Base-by-base conservation (phyloP, 148 eudicot genomes). In the Rhododendron simsii region DNA sequence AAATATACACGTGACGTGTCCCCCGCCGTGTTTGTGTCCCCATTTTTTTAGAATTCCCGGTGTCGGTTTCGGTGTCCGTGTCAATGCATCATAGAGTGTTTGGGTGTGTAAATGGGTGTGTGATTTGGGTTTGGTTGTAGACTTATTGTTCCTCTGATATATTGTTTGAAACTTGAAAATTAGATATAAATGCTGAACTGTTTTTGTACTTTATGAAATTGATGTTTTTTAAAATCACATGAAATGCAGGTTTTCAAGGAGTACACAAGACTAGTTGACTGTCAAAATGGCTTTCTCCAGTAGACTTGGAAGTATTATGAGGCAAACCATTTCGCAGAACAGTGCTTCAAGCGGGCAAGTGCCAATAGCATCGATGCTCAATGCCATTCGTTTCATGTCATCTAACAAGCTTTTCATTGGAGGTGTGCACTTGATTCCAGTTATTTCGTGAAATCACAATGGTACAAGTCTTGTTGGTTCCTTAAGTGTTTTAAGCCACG, bases 341-440 rank as follows among this genome's bases (percentile, higher is more conserved):
- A 87, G 67, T 81, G 88, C 91, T 23, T 74, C 80, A 61, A 89
- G 18, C 78, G 85, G 78, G 33, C 83, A 59, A 81, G 37, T 73
- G 61, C 80, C 92, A 20, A 69, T 79, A 41, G 67, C 91, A 4
- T 88, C 91, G 18, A 91, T 94, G 95, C 74, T 92, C 84, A 94
- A 90, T 81, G 89, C 92, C 39, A 78, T 93, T 82, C 94, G 96
- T 37, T 87, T 87, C 92, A 96, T 93, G 96, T 93, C 94, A 80
- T 85, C 93, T 33, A 65, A 91, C n/a, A 94, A 91, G 91, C 96
- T 96, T 71, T 96, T 94, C 84, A 78, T 96, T 84, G 98, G 98
- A 90, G 96, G 98, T 96, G 88, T 84, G 77, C 41, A 2, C 53
- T 45, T 65, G 5, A 45, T 12, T 80, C 74, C 2, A 41, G 13